A percentile compares a stretch with the other conserved stretches of the same genome.
Evolutionary conservation across 805 yeast species (phyloP).

Genomic region (Kazachstania martiniae): DNA sequence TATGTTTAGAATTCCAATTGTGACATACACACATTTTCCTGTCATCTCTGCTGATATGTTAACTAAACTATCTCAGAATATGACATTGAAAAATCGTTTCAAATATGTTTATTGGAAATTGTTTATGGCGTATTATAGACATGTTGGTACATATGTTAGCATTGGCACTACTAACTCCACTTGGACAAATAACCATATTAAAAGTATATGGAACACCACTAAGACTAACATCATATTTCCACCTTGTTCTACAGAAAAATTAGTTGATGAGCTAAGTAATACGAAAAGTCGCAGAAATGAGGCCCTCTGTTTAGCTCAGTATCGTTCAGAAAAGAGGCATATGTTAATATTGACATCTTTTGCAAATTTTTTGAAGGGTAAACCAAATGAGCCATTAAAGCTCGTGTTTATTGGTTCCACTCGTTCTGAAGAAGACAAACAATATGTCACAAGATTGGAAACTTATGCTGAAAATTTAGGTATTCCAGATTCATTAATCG

Average conservation of each 20-base stretch:
- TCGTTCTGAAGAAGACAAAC: constrained; percentile 55
- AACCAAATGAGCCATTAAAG: constrained; percentile 35
- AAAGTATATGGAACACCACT: constrained; percentile 47
- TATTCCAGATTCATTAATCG: constrained; percentile 32
- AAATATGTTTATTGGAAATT: constrained; percentile 62
- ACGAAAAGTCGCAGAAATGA: constrained; percentile 24
- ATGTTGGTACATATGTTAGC: constrained; percentile 56
- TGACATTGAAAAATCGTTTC: constrained; percentile 19
- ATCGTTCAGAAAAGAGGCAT: constrained; percentile 92
- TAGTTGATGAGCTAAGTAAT: constrained; percentile 19
- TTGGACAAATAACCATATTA: constrained; percentile 81
- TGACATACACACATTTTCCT: constrained; percentile 92
- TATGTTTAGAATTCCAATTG: constrained; percentile 54
- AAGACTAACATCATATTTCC: constrained; percentile 57
- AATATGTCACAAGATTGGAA: constrained; percentile 42
- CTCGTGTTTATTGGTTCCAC: constrained; percentile 78
- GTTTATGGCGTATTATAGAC: constrained; percentile 52
- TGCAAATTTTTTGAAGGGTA: constrained; percentile 35
- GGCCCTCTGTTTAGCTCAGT: constrained; percentile 61
- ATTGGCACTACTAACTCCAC: constrained; percentile 71
- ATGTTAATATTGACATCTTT: constrained; percentile 55
- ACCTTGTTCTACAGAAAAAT: constrained; percentile 69
- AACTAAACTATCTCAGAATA: constrained; percentile 34
- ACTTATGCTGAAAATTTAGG: constrained; percentile 32
- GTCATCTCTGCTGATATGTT: constrained; percentile 84